A percentile compares a stretch with the other conserved stretches of the same genome.
These are phyloP conservation scores for Fusarium armeniacum DNA, from an alignment of 2,329 filamentous ascomycete species.

Conservation along the genomic window DNA sequence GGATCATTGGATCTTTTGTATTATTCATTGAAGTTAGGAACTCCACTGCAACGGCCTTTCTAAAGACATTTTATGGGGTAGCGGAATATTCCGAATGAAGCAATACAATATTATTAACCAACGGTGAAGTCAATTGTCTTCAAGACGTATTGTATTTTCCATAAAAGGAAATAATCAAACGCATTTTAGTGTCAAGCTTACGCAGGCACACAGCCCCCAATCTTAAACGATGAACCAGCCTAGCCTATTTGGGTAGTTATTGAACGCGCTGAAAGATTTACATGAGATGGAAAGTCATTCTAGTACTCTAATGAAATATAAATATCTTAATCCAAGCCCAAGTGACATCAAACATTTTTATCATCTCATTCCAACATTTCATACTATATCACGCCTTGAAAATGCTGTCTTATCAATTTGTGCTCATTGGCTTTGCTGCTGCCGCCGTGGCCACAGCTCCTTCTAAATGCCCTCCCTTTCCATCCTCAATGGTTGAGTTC, in stretches of 20 bases:
- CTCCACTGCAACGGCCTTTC: no score
- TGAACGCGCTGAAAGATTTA: background rate
- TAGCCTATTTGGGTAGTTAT: conserved; percentile 12
- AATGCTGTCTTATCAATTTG: background rate
- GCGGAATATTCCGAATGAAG: no score
- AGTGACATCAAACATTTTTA: background rate
- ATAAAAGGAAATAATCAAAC: background rate
- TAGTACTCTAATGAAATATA: background rate
- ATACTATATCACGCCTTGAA: rapidly evolving
- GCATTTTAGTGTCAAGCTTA: background rate
- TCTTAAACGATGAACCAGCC: background rate
- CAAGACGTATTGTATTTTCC: background rate
- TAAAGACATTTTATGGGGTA: no score
- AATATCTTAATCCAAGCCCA: rapidly evolving
- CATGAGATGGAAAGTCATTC: no score
- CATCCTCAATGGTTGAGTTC: conserved; percentile 49
- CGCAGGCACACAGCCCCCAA: background rate
- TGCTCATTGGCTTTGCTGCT: background rate
- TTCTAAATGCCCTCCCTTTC: conserved; percentile 44
- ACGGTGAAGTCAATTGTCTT: no score
- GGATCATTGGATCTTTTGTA: no score
- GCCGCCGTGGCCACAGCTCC: background rate
- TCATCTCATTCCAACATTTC: no score
- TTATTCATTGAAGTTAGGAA: no score
- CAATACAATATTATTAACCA: no score